A percentile compares a stretch with the other conserved stretches of the same genome.
Conservation (phyloP, 805 yeast genomes). For the Maudiozyma bulderi region DNA sequence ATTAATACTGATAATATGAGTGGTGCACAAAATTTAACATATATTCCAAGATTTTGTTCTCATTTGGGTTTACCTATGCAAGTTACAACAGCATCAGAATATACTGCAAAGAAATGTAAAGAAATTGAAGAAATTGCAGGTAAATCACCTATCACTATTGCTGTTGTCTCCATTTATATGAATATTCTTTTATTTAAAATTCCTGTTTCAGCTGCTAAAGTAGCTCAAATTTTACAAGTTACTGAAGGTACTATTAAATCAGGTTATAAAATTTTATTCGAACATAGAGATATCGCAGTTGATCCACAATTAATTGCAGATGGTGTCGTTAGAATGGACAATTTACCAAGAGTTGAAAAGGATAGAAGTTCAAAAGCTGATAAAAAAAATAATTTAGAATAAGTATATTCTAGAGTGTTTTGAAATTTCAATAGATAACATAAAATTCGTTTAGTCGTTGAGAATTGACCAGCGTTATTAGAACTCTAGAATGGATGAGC, state of each 20-base stretch:
- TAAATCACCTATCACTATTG: conserved; percentile 92
- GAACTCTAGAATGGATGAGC: no score
- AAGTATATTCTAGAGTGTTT: neutral
- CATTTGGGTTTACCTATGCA: conserved; percentile 80
- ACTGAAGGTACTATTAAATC: conserved; percentile 96
- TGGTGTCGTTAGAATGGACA: conserved; percentile 24
- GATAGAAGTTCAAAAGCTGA: conserved; percentile 18
- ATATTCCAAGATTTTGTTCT: conserved; percentile 92
- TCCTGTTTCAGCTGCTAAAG: conserved; percentile 64
- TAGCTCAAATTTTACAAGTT: conserved; percentile 89
- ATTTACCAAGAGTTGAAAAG: conserved; percentile 26
- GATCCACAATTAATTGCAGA: conserved; percentile 26
- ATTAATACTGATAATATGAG: conserved; percentile 38
- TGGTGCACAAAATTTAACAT: conserved; percentile 87
- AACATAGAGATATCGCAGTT: conserved; percentile 58
- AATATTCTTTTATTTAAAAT: conserved; percentile 81
- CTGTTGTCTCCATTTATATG: conserved; percentile 94
- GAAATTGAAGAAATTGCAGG: conserved; percentile 93
- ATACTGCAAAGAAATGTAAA: conserved; percentile 80
- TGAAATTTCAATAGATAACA: no score
- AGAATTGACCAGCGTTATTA: no score
- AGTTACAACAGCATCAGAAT: conserved; percentile 86
- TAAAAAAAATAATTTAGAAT: neutral
- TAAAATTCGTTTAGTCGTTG: neutral
- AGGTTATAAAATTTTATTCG: conserved; percentile 72